phyloP scores from a whole-genome alignment of 1,284 basidiomycete species.

The Fomitopsis pinicola region DNA sequence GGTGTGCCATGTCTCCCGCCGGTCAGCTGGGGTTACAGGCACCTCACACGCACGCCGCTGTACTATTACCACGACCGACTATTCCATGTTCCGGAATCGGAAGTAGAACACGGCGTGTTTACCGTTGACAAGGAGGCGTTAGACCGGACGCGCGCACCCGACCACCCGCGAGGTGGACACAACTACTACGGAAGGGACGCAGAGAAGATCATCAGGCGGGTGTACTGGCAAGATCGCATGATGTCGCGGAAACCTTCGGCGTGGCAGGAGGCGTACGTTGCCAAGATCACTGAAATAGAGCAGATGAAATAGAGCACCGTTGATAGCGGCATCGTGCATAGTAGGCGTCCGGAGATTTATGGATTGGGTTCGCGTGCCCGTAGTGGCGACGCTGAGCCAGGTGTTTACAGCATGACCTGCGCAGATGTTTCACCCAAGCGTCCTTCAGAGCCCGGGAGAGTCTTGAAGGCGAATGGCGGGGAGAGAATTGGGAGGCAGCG shows the following conservation, averaged over 20 bases:
- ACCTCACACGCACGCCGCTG: conserved; percentile 41
- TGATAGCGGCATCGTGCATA: not conserved
- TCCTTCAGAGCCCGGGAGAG: not conserved
- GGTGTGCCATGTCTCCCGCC: conserved; percentile 53
- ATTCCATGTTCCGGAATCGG: conserved; percentile 39
- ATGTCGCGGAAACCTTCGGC: conserved; percentile 18
- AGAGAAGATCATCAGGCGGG: conserved; percentile 38
- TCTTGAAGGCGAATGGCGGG: not conserved
- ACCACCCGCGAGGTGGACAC: conserved; percentile 46
- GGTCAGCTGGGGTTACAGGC: conserved; percentile 43
- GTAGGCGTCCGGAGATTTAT: not conserved
- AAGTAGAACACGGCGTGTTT: conserved; percentile 44
- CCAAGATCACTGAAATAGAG: conserved; percentile 4
- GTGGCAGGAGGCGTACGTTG: conserved; percentile 15
- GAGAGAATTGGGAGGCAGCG: not conserved
- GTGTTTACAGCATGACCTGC: not conserved
- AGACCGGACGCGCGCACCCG: conserved; percentile 5
- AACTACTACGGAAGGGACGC: conserved; percentile 55
- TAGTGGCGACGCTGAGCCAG: not conserved
- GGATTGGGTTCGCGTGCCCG: not conserved
- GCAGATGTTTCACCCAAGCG: not conserved
- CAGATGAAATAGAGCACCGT: not conserved
- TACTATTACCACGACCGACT: conserved; percentile 43
- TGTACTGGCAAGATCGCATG: conserved; percentile 38
- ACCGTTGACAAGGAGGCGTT: conserved; percentile 24